Conservation (phyloP, 129 eudicot genomes). For the Helichrysum umbraculigerum region DNA sequence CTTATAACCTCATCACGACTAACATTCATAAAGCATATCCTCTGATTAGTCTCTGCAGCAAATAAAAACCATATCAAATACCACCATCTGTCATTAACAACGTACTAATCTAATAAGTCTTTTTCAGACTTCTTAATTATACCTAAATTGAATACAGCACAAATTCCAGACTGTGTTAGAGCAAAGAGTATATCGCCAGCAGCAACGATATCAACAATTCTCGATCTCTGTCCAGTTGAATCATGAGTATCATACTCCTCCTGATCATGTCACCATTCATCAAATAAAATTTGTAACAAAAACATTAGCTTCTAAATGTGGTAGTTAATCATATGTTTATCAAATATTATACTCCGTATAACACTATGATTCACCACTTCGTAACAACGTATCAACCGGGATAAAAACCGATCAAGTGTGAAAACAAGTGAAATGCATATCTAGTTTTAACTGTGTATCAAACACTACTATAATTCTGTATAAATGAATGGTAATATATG, state of each 20-base stretch:
- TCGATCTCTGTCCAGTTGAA: neutral
- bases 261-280: neutral
- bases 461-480: no score
- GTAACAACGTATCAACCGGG: no score
- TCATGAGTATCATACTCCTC: constrained; percentile 1
- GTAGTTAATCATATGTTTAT: no score
- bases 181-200: constrained; percentile 5
- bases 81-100: neutral
- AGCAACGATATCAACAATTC: neutral
- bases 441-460: no score
- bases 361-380: no score
- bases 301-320: neutral
- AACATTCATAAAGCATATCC: constrained; percentile 89
- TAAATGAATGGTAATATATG: no score
- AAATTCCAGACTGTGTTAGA: neutral
- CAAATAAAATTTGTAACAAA: neutral
- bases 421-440: no score
- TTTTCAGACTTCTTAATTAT: neutral
- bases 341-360: no score
- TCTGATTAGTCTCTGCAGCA: constrained; percentile 79
- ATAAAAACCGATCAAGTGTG: no score
- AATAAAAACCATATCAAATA: neutral
- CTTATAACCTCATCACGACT: constrained; percentile 93
- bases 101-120: neutral
- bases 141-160: neutral